phyloP scores from a whole-genome alignment of 2,329 filamentous ascomycete species.

The Gyromitra esculenta region DNA sequence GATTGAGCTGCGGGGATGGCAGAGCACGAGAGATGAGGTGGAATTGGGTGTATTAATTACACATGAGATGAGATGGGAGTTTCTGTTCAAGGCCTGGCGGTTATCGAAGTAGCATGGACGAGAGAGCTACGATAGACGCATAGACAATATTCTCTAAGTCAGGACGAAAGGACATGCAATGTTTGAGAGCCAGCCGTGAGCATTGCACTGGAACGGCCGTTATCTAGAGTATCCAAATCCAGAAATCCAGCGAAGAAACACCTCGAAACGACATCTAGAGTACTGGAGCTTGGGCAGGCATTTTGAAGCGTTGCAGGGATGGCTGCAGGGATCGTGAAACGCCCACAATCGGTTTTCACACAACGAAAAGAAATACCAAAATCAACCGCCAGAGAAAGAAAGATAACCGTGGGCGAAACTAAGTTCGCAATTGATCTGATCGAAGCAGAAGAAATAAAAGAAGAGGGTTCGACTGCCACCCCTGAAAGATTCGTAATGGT shows the following conservation, averaged over 20 bases:
- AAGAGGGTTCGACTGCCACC: background rate
- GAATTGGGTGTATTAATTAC: background rate
- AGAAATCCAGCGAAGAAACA: conserved; percentile 5
- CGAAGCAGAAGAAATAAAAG: background rate
- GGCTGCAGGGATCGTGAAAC: background rate
- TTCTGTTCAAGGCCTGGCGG: background rate
- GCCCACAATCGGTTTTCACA: conserved; percentile 18
- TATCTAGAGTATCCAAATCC: background rate
- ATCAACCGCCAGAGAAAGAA: background rate
- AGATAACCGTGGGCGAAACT: conserved; percentile 1
- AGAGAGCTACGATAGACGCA: background rate
- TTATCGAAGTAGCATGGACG: too few species aligned
- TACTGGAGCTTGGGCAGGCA: background rate
- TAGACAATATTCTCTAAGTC: background rate
- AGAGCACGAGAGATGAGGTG: background rate
- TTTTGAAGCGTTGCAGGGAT: conserved; percentile 9
- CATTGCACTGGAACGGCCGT: background rate
- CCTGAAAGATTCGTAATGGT: background rate
- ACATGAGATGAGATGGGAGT: background rate
- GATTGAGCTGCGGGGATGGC: conserved; percentile 5
- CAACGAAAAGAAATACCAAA: background rate
- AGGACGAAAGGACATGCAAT: background rate
- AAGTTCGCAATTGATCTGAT: conserved; percentile 27
- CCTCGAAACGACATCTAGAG: background rate
- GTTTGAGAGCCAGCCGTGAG: background rate